Percentiles rank a stretch among this genome's conserved stretches.
Conservation (phyloP, 225 moss, liverwort and hornwort species). For the Antitrichia curtipendula region DNA sequence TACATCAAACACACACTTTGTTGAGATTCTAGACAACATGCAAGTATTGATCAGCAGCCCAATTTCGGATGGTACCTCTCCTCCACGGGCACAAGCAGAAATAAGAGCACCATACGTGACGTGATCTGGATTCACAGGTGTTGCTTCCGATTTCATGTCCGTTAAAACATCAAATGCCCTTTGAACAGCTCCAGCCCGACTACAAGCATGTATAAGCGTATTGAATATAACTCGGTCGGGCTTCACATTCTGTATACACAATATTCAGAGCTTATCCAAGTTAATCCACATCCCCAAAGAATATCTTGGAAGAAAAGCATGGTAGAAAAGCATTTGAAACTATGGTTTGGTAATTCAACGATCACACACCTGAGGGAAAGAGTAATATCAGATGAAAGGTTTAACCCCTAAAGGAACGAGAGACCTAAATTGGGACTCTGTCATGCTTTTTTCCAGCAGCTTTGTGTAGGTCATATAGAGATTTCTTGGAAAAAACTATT, state of each 20-base stretch:
- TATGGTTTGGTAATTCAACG: not conserved
- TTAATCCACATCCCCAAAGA: not conserved
- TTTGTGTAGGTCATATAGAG: not conserved
- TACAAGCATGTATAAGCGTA: conserved; percentile 82
- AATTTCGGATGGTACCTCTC: conserved; percentile 45
- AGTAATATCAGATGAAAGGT: not conserved
- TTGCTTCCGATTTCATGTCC: conserved; percentile 85
- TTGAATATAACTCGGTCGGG: conserved; percentile 92
- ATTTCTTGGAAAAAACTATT: not conserved
- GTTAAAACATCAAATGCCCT: conserved; percentile 89
- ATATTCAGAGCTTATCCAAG: not conserved
- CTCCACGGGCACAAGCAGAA: conserved; percentile 72
- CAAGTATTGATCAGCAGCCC: not conserved
- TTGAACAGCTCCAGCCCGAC: conserved; percentile 86
- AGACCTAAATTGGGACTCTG: not conserved
- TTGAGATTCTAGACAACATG: not conserved
- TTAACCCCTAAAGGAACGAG: not conserved
- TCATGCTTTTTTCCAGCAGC: not conserved
- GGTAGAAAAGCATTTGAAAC: not conserved
- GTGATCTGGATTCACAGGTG: conserved; percentile 64
- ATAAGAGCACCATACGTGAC: conserved; percentile 85
- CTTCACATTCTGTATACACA: conserved; percentile 61
- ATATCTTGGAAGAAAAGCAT: not conserved
- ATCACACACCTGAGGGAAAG: not conserved
- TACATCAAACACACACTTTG: not conserved